Conservation (phyloP, 1,139 yeast genomes). For the Geotrichum bryndzae region DNA sequence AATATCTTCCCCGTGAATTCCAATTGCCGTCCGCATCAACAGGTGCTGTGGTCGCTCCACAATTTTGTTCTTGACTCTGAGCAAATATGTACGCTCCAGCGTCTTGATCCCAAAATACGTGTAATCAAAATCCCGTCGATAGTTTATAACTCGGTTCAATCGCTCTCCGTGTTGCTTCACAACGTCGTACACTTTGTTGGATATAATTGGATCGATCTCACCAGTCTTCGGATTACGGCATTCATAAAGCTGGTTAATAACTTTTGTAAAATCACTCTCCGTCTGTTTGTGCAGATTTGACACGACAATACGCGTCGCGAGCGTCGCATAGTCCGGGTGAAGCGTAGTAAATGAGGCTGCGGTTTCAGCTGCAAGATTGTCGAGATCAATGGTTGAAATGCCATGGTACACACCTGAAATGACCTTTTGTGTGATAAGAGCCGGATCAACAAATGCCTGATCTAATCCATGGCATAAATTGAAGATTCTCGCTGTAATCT, state of each 20-base stretch:
- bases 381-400: slow-evolving; percentile 72
- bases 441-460: slow-evolving; percentile 60
- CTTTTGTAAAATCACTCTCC: slow-evolving; percentile 63
- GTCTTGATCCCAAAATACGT: slow-evolving; percentile 75
- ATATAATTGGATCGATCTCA: slow-evolving; percentile 61
- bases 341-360: slow-evolving; percentile 84
- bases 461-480: slow-evolving; percentile 60
- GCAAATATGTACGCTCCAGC: slow-evolving; percentile 61
- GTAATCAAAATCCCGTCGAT: slow-evolving; percentile 59
- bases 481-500: slow-evolving; percentile 47
- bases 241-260: slow-evolving; percentile 55
- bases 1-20: slow-evolving; percentile 65
- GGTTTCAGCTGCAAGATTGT: slow-evolving; percentile 78
- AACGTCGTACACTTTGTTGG: slow-evolving; percentile 50
- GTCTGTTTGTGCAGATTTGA: slow-evolving; percentile 75
- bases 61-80: slow-evolving; percentile 51
- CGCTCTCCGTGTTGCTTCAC: slow-evolving; percentile 49
- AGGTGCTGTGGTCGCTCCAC: slow-evolving; percentile 79
- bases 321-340: slow-evolving; percentile 80
- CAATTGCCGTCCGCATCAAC: slow-evolving; percentile 73
- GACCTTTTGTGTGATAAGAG: slow-evolving; percentile 63
- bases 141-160: slow-evolving; percentile 58
- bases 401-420: slow-evolving; percentile 76
- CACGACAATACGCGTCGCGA: slow-evolving; percentile 82
- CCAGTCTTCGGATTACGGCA: slow-evolving; percentile 59